Evolutionary conservation across 1,284 basidiomycete genomes (phyloP), one percentile per base, ranked within the genome.

Genomic region (Microbotryomycetes sp.): DNA sequence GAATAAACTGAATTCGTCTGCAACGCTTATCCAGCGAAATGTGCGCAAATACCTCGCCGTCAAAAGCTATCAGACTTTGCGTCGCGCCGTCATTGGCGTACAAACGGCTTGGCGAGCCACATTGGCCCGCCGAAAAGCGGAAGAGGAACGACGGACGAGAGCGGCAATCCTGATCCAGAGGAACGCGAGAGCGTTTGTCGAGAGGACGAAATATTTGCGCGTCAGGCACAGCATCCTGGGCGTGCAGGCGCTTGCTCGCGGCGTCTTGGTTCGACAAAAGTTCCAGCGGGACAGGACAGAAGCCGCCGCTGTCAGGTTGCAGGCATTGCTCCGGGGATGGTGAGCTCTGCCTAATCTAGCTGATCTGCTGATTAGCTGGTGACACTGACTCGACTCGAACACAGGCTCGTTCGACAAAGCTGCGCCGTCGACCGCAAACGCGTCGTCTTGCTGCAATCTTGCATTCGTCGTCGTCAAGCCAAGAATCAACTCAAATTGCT

Each of bases 1-100:
- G 6, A 85, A 89, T 64, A 83, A 88, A 62, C 82, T 98, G 59
- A 94, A 97, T 73, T 80, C 85, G 21, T 84, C 98, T 74, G 91
- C 94, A 59, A 97, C 91, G 15, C 82, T 96, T 52, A 88, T 99
- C 16, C 96, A 98, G 79, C 98, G 98, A 83, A 97, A 97, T 75
- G 86, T 97, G 78, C 82, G 89, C 50, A 81, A 92, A 50, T 82
- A 85, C 52, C 82, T 96, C 78, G 89, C 89, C 4, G 82, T 88
- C 68, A 90, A 87, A 74, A 82, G 82, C 56, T 99, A 96, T 73
- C 81, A 82, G 66, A 77, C 81, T 57, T 80, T 94, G 65, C 85
- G 89, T 29, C 73, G 67, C 7, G 84, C 86, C 23, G 85, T 91
- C 1, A 86, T 97, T 75, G 84, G 79, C 73, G 86, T 98, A 35